Percentiles rank a stretch among this genome's conserved stretches.
Conservation (phyloP, 2,329 filamentous ascomycete genomes). For the Xylariaceae sp. region DNA sequence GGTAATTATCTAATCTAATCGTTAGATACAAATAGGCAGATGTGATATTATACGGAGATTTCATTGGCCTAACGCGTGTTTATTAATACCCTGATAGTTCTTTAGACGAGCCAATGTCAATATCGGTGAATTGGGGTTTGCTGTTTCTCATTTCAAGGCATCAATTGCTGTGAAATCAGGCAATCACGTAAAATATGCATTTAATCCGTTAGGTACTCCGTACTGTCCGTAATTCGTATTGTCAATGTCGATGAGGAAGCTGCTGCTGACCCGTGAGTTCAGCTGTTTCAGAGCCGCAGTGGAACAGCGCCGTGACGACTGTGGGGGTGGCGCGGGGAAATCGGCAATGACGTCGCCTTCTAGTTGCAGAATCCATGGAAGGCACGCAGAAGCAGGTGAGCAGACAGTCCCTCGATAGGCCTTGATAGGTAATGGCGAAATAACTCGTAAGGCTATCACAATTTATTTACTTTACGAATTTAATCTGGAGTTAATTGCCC, state of each 20-base stretch:
- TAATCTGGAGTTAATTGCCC: not conserved
- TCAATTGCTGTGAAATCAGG: too few species aligned
- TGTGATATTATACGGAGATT: not conserved
- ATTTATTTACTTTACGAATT: constrained; percentile 1
- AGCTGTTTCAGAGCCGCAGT: not conserved
- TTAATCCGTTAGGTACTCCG: too few species aligned
- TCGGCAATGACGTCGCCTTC: constrained; percentile 5
- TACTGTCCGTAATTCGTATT: not conserved
- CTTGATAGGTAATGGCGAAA: not conserved
- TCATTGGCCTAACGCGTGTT: not conserved
- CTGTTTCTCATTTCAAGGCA: not conserved
- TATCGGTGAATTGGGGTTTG: too few species aligned
- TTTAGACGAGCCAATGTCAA: not conserved
- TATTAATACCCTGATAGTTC: not conserved
- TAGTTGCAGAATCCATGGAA: not conserved
- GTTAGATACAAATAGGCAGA: not conserved
- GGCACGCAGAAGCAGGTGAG: not conserved
- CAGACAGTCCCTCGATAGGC: not conserved
- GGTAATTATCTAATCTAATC: not conserved
- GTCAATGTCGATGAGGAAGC: not conserved
- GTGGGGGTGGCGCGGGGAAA: not conserved
- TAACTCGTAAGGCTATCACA: constrained; percentile 8
- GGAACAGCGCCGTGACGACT: not conserved
- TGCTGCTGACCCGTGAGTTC: not conserved
- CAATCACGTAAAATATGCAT: too few species aligned